phyloP scores from a whole-genome alignment of 2,329 filamentous ascomycete genomes.

The Dothistroma septosporum region DNA sequence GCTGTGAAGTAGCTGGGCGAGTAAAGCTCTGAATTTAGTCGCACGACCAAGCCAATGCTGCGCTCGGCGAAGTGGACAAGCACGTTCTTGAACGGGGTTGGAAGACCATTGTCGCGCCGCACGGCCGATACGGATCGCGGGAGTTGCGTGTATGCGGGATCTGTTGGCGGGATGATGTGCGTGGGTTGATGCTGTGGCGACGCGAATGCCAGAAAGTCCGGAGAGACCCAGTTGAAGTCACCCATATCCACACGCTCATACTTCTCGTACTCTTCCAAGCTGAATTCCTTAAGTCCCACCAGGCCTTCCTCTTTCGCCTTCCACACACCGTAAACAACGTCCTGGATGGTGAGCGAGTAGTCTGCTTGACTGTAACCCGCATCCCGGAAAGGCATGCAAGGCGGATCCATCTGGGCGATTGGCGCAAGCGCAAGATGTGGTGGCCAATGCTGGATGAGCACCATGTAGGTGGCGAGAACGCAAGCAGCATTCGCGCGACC shows the following conservation, averaged over 20 bases:
- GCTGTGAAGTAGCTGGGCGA: conserved; percentile 96
- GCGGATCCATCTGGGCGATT: conserved; percentile 93
- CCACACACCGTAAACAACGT: conserved; percentile 98
- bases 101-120: conserved; percentile 61
- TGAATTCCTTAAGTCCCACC: conserved; percentile 88
- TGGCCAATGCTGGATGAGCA: conserved; percentile 95
- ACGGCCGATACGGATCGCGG: conserved; percentile 74
- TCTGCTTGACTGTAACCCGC: conserved; percentile 98
- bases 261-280: conserved; percentile 93
- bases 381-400: conserved; percentile 97
- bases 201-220: conserved; percentile 91
- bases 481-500: conserved; percentile 91
- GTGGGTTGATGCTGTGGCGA: conserved; percentile 82
- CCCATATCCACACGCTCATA: conserved; percentile 96
- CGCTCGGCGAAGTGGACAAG: conserved; percentile 81
- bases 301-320: conserved; percentile 95
- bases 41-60: conserved; percentile 88
- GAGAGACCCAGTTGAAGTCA: conserved; percentile 99
- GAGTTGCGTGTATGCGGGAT: conserved; percentile 68
- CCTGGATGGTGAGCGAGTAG: conserved; percentile 91
- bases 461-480: conserved; percentile 96
- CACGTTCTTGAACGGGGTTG: conserved; percentile 92
- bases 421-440: conserved; percentile 92
- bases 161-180: conserved; percentile 65
- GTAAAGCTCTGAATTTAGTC: conserved; percentile 93